phyloP scores from a whole-genome alignment of 2,329 filamentous ascomycete species.

The Scedosporium apiospermum region DNA sequence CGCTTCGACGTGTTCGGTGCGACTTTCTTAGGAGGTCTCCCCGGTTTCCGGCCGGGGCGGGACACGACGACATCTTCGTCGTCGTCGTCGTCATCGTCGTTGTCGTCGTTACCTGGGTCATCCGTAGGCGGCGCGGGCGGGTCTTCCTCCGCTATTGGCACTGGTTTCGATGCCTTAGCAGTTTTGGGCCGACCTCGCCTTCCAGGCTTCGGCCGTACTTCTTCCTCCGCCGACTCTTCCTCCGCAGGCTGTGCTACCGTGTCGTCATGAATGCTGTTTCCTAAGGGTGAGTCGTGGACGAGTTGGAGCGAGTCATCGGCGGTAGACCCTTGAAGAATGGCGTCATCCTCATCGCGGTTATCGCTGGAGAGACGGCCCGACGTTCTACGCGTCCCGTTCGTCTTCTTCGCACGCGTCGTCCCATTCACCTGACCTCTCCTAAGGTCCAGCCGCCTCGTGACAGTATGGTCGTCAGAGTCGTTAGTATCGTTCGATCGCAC shows the following conservation, averaged over 20 bases:
- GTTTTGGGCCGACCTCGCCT: background rate
- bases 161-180: background rate
- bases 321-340: conserved; percentile 11
- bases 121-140: conserved; percentile 8
- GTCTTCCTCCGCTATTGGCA: conserved; percentile 7
- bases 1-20: conserved; percentile 13
- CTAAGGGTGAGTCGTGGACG: conserved; percentile 18
- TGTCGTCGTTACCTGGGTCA: background rate
- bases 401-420: conserved; percentile 19
- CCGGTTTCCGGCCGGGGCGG: conserved; percentile 12
- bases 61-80: conserved; percentile 9
- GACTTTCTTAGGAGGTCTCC: conserved; percentile 14
- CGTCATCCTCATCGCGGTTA: conserved; percentile 17
- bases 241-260: conserved; percentile 17
- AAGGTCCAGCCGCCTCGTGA: conserved; percentile 49
- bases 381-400: conserved; percentile 18
- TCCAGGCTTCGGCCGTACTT: conserved; percentile 6
- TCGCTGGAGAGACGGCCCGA: conserved; percentile 10
- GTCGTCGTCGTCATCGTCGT: conserved; percentile 16
- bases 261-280: conserved; percentile 18
- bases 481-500: conserved; percentile 14
- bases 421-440: conserved; percentile 18
- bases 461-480: conserved; percentile 25
- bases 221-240: conserved; percentile 9
- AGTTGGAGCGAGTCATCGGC: conserved; percentile 33